Conservation (phyloP, 2,329 filamentous ascomycete species). For the Paramyrothecium sp. region DNA sequence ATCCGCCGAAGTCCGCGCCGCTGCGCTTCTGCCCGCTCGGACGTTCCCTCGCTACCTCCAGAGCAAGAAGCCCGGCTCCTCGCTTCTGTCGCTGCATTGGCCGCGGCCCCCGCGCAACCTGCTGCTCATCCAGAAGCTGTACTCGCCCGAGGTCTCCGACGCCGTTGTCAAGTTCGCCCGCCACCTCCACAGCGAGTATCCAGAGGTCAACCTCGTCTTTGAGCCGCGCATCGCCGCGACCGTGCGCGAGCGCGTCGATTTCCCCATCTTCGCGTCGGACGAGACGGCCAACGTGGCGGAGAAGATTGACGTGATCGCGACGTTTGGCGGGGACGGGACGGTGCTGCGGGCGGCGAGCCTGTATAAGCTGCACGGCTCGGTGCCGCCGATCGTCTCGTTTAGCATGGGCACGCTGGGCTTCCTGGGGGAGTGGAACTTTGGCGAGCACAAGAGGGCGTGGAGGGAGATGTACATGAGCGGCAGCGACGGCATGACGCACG, state of each 20-base stretch:
- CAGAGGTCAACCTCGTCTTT: conserved; percentile 77
- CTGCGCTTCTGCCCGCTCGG: conserved; percentile 30
- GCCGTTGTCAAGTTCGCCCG: conserved; percentile 58
- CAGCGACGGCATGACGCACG: conserved; percentile 32
- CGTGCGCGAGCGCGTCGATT: conserved; percentile 68
- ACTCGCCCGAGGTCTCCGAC: conserved; percentile 49
- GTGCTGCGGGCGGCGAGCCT: conserved; percentile 44
- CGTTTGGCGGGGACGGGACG: conserved; percentile 76
- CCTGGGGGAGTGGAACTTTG: conserved; percentile 93
- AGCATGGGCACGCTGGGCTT: conserved; percentile 97
- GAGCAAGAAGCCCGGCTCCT: conserved; percentile 45
- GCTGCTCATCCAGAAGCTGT: conserved; percentile 58
- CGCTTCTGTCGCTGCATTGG: conserved; percentile 55
- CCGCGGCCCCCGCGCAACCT: conserved; percentile 54
- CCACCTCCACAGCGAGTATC: conserved; percentile 78
- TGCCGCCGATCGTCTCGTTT: conserved; percentile 90
- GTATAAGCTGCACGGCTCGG: conserved; percentile 72
- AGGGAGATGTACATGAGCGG: conserved; percentile 86
- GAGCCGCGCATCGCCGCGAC: conserved; percentile 72
- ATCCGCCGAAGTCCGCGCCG: conserved; percentile 30
- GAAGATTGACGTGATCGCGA: conserved; percentile 86
- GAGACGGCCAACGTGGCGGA: conserved; percentile 58
- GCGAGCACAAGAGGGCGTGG: conserved; percentile 88
- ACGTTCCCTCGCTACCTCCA: conserved; percentile 34
- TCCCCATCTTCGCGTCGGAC: conserved; percentile 67